Percentiles rank a stretch among this genome's conserved stretches.
These are phyloP conservation scores for Penicillium hordei DNA, from an alignment of 2,329 filamentous ascomycete genomes.

Conservation along the genomic window DNA sequence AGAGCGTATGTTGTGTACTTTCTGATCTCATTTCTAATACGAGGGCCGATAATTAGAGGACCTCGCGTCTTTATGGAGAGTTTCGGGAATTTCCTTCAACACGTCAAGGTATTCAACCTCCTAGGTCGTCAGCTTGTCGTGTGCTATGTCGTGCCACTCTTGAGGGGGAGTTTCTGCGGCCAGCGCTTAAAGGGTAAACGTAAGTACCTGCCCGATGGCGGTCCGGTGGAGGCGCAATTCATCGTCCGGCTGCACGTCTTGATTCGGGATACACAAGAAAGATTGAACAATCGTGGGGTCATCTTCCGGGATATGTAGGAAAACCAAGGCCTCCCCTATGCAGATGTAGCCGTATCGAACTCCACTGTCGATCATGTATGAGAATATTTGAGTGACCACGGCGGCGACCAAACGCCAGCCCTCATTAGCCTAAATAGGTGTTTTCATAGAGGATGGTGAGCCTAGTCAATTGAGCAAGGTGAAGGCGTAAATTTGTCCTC, in stretches of 20 bases:
- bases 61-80: constrained; percentile 20
- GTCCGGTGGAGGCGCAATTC: constrained; percentile 30
- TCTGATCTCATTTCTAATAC: constrained; percentile 18
- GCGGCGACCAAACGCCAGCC: constrained; percentile 1
- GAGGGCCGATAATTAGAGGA: constrained; percentile 29
- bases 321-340: constrained; percentile 35
- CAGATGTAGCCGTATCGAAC: constrained; percentile 29
- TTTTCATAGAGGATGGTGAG: no score
- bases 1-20: constrained; percentile 22
- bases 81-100: constrained; percentile 26
- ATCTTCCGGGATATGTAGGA: constrained; percentile 27
- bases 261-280: constrained; percentile 20
- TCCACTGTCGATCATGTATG: constrained; percentile 29
- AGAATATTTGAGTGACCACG: constrained; percentile 34
- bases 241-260: constrained; percentile 26
- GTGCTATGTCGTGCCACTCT: constrained; percentile 27
- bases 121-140: constrained; percentile 22
- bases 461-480: no score
- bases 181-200: constrained; percentile 35
- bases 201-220: constrained; percentile 33
- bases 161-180: constrained; percentile 18
- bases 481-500: no score
- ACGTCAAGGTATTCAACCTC: constrained; percentile 26
- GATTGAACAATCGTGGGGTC: constrained; percentile 4
- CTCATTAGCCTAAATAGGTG: no score